Base-by-base conservation (phyloP, 2,329 filamentous ascomycete species). In the Fusarium succisae region DNA sequence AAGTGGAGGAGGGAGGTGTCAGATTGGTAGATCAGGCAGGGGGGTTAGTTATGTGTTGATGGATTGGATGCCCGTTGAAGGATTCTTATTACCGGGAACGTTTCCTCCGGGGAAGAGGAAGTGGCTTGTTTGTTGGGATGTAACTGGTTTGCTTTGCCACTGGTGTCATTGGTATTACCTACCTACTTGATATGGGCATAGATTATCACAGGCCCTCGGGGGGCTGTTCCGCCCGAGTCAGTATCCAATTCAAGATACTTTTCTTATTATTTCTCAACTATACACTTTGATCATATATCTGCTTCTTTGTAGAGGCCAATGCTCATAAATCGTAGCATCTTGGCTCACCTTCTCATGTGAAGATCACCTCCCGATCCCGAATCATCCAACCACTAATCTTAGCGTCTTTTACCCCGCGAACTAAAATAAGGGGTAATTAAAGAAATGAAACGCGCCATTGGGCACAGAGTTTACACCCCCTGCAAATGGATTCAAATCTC, bases 331-430 rank as follows among this genome's bases (percentile, higher is more conserved):
- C 18, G 14, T 38, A 54, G 18, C 51, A 38, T 54, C 35, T n/a
- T 38, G 3, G 5, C 24, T 22, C 18, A 10, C 5, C 47, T 37
- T 38, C 18, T 28, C 22, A 60, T 30, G 24, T 15, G 17, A 43
- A 51, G 30, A 45, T 38, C 39, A 38, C 30, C 24, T 32, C 48
- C n/a, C 24, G 14, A 45, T 53, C 28, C 24, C 41, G 22, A 68
- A 55, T 35, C 24, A 20, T 17, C 9, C 22, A 38, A 43, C 39
- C 58, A 64, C 24, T 37, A 17, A 61, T 14, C 24, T 50, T 66
- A 58, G 65, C 47, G 53, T 39, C 37, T 35, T 47, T 53, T 69
- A 69, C 66, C 66, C 66, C 63, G 66, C 66, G 10, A 58, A 65
- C 37, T 43, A 37, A 47, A 37, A 38, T 17, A 48, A 58, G 67